Percentiles rank a stretch among this genome's conserved stretches.
These are phyloP conservation scores for Podochytrium sp. DNA, from an alignment of 192 early-diverging fungal species.

Conservation along the genomic window DNA sequence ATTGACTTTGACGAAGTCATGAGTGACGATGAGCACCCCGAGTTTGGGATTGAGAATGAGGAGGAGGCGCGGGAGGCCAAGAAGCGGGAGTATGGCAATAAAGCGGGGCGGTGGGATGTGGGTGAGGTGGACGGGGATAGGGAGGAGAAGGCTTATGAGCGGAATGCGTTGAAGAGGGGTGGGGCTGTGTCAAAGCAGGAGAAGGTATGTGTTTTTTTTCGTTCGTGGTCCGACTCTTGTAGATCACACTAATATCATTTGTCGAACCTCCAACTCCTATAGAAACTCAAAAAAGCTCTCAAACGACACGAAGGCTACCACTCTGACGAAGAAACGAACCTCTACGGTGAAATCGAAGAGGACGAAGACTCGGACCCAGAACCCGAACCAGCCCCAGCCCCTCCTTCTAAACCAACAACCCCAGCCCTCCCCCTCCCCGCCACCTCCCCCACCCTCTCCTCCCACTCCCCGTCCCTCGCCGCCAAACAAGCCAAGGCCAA, in stretches of 20 bases:
- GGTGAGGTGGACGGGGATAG: slow-evolving; percentile 43
- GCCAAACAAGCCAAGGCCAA: slow-evolving; percentile 17
- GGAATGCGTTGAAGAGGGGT: slow-evolving; percentile 12
- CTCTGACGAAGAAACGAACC: slow-evolving; percentile 42
- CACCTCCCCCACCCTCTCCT: background rate
- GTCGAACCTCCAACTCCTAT: background rate
- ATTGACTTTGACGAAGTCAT: slow-evolving; percentile 52
- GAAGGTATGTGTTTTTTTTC: slow-evolving; percentile 24
- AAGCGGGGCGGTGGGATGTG: slow-evolving; percentile 27
- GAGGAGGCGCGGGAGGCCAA: slow-evolving; percentile 55
- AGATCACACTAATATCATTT: background rate
- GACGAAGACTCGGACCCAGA: slow-evolving; percentile 26
- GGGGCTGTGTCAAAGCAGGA: slow-evolving; percentile 2
- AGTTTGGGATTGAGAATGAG: slow-evolving; percentile 56
- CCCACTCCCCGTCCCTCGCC: background rate
- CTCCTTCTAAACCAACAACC: background rate
- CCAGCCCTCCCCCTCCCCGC: slow-evolving; percentile 2
- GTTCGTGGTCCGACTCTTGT: background rate
- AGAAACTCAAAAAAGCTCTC: slow-evolving; percentile 44
- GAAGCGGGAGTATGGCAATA: slow-evolving; percentile 41
- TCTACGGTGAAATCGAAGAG: slow-evolving; percentile 32
- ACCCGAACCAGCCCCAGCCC: background rate
- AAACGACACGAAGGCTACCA: slow-evolving; percentile 36
- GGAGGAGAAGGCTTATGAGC: slow-evolving; percentile 22
- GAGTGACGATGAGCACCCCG: slow-evolving; percentile 53